phyloP scores from a whole-genome alignment of 1,284 basidiomycete species.

The Mycosarcoma mackinlayi region DNA sequence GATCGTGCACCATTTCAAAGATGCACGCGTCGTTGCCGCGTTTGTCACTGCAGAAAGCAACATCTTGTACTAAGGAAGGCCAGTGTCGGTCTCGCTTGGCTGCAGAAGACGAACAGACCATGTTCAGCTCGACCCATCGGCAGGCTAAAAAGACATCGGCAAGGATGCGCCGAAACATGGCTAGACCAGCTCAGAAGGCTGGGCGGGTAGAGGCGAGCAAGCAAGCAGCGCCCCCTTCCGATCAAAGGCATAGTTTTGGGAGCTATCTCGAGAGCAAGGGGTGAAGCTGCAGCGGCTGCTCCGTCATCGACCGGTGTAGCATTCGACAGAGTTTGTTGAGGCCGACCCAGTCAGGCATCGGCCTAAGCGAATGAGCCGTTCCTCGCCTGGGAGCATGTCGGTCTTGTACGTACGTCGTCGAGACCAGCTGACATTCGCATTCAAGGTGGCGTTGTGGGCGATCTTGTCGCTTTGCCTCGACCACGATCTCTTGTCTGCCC shows the following conservation, averaged over 20 bases:
- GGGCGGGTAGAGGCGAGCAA: background rate
- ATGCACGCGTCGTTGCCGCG: background rate
- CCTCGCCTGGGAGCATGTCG: background rate
- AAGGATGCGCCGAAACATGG: conserved; percentile 8
- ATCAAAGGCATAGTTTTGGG: no score
- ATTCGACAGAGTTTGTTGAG: background rate
- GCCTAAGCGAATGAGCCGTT: conserved; percentile 6
- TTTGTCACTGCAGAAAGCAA: conserved; percentile 4
- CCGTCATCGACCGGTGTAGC: background rate
- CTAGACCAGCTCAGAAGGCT: background rate
- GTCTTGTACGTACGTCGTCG: no score
- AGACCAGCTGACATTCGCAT: no score
- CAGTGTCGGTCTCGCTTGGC: conserved; percentile 25
- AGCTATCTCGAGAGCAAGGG: background rate
- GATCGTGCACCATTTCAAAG: no score
- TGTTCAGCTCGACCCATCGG: background rate
- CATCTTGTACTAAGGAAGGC: background rate
- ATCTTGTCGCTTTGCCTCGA: background rate
- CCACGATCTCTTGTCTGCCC: no score
- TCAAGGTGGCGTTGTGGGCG: background rate
- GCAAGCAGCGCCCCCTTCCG: no score
- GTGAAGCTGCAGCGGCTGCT: conserved; percentile 1
- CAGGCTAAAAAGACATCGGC: no score
- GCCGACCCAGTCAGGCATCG: background rate
- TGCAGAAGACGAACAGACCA: background rate